Conservation (phyloP, 352 stramenopile species). For the Phytophthora ohioensis region DNA sequence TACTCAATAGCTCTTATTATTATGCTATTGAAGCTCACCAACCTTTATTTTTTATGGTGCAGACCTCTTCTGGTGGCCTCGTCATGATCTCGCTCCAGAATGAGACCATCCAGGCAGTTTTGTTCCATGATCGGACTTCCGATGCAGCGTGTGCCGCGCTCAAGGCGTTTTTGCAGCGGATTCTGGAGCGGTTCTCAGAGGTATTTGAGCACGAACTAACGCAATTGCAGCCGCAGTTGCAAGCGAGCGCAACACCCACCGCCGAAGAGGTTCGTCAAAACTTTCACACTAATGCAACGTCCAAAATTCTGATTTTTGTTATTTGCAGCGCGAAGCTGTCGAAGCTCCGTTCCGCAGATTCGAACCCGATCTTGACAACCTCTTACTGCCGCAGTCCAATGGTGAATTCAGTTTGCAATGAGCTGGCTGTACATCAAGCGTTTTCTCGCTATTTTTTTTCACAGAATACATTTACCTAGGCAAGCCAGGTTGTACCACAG, state of each 20-base stretch:
- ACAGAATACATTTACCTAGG: slow-evolving; percentile 24
- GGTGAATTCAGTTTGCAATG: slow-evolving; percentile 32
- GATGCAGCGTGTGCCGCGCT: slow-evolving; percentile 56
- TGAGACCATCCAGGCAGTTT: slow-evolving; percentile 65
- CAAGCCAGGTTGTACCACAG: not conserved
- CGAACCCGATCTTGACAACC: slow-evolving; percentile 39
- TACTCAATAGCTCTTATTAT: not conserved
- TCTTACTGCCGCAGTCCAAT: slow-evolving; percentile 35
- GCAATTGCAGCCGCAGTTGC: slow-evolving; percentile 52
- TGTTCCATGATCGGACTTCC: slow-evolving; percentile 81
- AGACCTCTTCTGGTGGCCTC: slow-evolving; percentile 57
- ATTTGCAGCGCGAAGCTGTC: slow-evolving; percentile 42
- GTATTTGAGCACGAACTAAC: slow-evolving; percentile 55
- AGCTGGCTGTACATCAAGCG: slow-evolving; percentile 1
- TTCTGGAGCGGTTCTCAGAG: slow-evolving; percentile 60
- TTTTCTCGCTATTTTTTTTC: slow-evolving; percentile 10
- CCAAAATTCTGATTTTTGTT: slow-evolving; percentile 9
- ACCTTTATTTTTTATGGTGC: not conserved
- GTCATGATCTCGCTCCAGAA: slow-evolving; percentile 81
- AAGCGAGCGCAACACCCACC: slow-evolving; percentile 50
- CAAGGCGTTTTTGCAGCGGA: slow-evolving; percentile 64
- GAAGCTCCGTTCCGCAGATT: slow-evolving; percentile 48
- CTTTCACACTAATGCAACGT: slow-evolving; percentile 1
- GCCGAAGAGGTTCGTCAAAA: slow-evolving; percentile 38
- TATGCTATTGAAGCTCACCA: not conserved